A percentile compares a stretch with the other conserved stretches of the same genome.
Conservation (phyloP, 1,284 basidiomycete genomes). For the Ganoderma meredithae region DNA sequence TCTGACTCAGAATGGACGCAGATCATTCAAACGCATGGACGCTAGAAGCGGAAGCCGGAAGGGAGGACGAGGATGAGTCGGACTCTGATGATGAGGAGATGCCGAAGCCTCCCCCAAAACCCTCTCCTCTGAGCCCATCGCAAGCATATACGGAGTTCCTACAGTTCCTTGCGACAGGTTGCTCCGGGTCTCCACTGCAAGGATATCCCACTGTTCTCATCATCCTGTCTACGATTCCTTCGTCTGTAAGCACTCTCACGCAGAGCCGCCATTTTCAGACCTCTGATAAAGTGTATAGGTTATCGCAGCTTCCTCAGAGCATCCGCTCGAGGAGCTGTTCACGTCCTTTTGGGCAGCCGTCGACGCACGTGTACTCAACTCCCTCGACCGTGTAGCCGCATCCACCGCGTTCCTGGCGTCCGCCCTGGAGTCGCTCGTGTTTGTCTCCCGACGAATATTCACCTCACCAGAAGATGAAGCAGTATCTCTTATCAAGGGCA, state of each 20-base stretch:
- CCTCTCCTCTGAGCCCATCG: slow-evolving; percentile 38
- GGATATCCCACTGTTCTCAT: slow-evolving; percentile 83
- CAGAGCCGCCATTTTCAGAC: slow-evolving; percentile 28
- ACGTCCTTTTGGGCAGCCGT: slow-evolving; percentile 81
- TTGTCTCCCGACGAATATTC: slow-evolving; percentile 55
- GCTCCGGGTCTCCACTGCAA: slow-evolving; percentile 75
- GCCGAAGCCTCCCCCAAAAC: slow-evolving; percentile 17
- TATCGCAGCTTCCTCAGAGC: slow-evolving; percentile 29
- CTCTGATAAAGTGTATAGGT: slow-evolving; percentile 15
- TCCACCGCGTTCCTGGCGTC: slow-evolving; percentile 72
- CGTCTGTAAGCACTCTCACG: slow-evolving; percentile 48
- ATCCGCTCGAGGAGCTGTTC: slow-evolving; percentile 60
- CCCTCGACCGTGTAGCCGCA: slow-evolving; percentile 56
- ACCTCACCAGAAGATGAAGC: slow-evolving; percentile 31
- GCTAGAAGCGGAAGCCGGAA: slow-evolving; percentile 44
- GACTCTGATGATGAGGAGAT: slow-evolving; percentile 45
- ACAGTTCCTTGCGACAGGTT: slow-evolving; percentile 77
- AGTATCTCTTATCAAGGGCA: slow-evolving; percentile 23
- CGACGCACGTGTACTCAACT: slow-evolving; percentile 67
- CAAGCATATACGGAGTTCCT: slow-evolving; percentile 76
- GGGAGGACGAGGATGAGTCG: slow-evolving; percentile 41
- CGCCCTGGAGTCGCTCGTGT: slow-evolving; percentile 73
- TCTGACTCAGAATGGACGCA: slow-evolving; percentile 38
- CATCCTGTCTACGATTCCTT: slow-evolving; percentile 81
- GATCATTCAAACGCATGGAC: slow-evolving; percentile 73